Conservation (phyloP, 2,329 filamentous ascomycete genomes). For the Coniochaeta hoffmannii region DNA sequence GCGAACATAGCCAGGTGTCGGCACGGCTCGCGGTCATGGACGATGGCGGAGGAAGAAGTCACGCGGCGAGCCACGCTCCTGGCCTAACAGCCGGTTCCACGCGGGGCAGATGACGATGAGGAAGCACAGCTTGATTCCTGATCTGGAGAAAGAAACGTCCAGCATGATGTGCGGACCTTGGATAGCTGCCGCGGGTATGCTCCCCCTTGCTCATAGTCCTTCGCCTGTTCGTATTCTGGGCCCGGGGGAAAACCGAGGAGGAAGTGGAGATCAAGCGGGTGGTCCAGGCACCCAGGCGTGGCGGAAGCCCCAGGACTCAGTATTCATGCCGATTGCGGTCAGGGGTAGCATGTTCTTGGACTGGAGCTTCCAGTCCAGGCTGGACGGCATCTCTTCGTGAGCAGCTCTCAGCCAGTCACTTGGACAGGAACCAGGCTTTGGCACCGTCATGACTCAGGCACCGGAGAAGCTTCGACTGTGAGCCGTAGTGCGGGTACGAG, state of each 20-base stretch:
- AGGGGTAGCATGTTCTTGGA: constrained; percentile 11
- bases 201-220: background rate
- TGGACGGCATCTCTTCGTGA: constrained; percentile 3
- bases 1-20: background rate
- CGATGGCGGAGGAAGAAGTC: background rate
- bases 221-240: constrained; percentile 3
- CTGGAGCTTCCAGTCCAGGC: constrained; percentile 10
- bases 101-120: background rate
- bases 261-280: background rate
- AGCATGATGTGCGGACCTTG: background rate
- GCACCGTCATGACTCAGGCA: background rate
- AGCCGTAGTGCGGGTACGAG: background rate
- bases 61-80: background rate
- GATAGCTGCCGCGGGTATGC: background rate
- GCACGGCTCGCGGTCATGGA: background rate
- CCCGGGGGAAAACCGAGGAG: background rate
- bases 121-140: constrained; percentile 5
- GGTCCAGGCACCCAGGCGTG: background rate
- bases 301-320: constrained; percentile 8
- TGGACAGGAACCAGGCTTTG: background rate
- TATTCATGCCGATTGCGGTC: constrained; percentile 9
- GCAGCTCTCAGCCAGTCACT: background rate
- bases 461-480: background rate
- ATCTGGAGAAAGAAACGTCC: background rate
- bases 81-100: background rate